Percentiles rank a stretch among this genome's conserved stretches.
Conservation (phyloP, 2,329 filamentous ascomycete species). For the Hysterium pulicare region DNA sequence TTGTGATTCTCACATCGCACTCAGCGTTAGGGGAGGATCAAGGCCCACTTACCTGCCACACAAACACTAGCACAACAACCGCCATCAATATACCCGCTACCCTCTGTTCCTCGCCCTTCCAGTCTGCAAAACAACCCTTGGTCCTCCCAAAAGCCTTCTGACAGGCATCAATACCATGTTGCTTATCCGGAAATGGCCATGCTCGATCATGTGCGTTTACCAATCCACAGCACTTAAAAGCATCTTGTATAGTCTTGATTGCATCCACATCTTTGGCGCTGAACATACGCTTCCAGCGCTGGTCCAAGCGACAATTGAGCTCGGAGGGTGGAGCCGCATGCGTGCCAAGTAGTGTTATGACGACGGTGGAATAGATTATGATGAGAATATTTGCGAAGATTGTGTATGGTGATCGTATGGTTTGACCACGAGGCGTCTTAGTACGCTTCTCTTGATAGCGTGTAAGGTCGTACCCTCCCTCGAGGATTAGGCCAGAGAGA, state of each 20-base stretch:
- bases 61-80: constrained; percentile 39
- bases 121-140: constrained; percentile 51
- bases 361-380: constrained; percentile 41
- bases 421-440: constrained; percentile 29
- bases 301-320: constrained; percentile 54
- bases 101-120: constrained; percentile 55
- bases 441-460: constrained; percentile 27
- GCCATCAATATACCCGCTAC: constrained; percentile 55
- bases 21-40: neutral
- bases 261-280: constrained; percentile 46
- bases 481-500: constrained; percentile 42
- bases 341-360: constrained; percentile 46
- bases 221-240: constrained; percentile 65
- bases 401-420: constrained; percentile 31
- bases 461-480: constrained; percentile 36
- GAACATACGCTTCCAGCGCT: constrained; percentile 56
- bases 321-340: constrained; percentile 38
- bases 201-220: constrained; percentile 56
- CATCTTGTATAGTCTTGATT: constrained; percentile 62
- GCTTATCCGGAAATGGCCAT: constrained; percentile 56
- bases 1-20: neutral
- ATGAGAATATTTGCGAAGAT: constrained; percentile 38
- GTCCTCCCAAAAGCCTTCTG: constrained; percentile 45
- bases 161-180: constrained; percentile 41
- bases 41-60: constrained; percentile 36